Conservation (phyloP, 202 grass and related monocot species). For the Saccharum hybrid region DNA sequence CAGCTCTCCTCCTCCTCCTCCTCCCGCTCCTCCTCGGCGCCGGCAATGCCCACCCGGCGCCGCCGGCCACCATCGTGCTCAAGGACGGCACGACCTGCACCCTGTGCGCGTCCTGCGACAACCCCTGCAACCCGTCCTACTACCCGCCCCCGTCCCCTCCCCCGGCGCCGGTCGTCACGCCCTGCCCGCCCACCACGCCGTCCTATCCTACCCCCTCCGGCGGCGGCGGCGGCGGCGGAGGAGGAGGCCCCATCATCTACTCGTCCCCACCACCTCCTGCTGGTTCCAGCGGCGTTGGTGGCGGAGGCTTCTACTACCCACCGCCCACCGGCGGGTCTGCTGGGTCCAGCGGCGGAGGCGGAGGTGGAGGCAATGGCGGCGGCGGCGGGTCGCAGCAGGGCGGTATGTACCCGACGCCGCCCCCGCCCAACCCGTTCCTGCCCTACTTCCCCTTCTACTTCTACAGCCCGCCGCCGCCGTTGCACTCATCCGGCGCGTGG, state of each 20-base stretch:
- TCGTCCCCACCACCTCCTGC: no score
- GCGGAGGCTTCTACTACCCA: not conserved
- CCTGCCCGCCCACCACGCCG: slow-evolving; percentile 32
- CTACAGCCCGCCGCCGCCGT: slow-evolving; percentile 76
- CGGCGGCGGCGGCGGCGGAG: not conserved
- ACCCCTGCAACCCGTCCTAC: slow-evolving; percentile 83
- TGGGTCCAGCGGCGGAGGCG: no score
- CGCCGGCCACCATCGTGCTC: slow-evolving; percentile 45
- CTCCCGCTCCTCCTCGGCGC: slow-evolving; percentile 5
- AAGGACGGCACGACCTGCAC: slow-evolving; percentile 82
- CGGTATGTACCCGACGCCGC: slow-evolving; percentile 53
- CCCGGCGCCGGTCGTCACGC: slow-evolving; percentile 26
- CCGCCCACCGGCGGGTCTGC: no score
- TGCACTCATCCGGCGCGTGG: slow-evolving; percentile 15
- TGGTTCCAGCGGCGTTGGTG: no score
- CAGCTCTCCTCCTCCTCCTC: not conserved
- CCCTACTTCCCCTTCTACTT: slow-evolving; percentile 99
- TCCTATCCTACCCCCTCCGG: slow-evolving; percentile 30
- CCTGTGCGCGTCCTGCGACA: slow-evolving; percentile 82
- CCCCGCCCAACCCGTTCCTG: slow-evolving; percentile 92
- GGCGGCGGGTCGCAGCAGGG: slow-evolving; percentile 2
- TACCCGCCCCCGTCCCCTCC: slow-evolving; percentile 55
- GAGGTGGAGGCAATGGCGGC: not conserved
- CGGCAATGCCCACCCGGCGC: slow-evolving; percentile 12
- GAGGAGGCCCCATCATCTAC: no score